Evolutionary conservation across 805 yeast genomes (phyloP).

Genomic region (Brettanomyces bruxellensis): DNA sequence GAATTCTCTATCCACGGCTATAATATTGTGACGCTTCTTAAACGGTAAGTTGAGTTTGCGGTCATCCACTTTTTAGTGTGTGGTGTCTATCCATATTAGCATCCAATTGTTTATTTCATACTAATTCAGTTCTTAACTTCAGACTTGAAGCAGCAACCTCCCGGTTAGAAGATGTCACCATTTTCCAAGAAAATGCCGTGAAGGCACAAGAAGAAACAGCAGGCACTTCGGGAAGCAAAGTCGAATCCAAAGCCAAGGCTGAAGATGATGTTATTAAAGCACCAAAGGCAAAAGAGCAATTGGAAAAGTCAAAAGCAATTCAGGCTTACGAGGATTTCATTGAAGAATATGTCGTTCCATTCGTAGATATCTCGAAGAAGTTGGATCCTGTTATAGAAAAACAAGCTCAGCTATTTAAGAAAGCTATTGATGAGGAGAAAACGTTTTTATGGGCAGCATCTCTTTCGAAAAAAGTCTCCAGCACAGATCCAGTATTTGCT

Average conservation of each 20-base stretch:
- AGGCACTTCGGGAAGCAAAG: slow-evolving; percentile 8
- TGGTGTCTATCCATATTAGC: too few relatives aligned
- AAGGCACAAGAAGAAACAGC: slow-evolving; percentile 9
- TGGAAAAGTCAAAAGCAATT: slow-evolving; percentile 34
- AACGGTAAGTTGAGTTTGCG: slow-evolving; percentile 33
- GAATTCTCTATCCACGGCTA: slow-evolving; percentile 68
- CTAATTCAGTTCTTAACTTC: slow-evolving; percentile 5
- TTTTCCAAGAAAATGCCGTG: slow-evolving; percentile 57
- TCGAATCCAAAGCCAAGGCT: slow-evolving; percentile 10
- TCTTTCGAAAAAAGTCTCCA: slow-evolving; percentile 56
- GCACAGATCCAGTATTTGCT: slow-evolving; percentile 42
- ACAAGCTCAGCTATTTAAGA: slow-evolving; percentile 38
- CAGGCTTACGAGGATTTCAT: slow-evolving; percentile 48
- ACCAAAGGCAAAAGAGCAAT: slow-evolving; percentile 14
- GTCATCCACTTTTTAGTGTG: not conserved
- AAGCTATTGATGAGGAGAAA: slow-evolving; percentile 53
- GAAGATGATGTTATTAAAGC: slow-evolving; percentile 13
- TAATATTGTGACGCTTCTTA: slow-evolving; percentile 72
- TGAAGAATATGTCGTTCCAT: slow-evolving; percentile 46
- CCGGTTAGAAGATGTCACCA: slow-evolving; percentile 80
- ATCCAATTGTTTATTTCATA: not conserved
- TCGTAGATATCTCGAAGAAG: slow-evolving; percentile 41
- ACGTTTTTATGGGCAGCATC: slow-evolving; percentile 50
- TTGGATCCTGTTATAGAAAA: slow-evolving; percentile 52
- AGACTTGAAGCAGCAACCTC: slow-evolving; percentile 91